Conservation (phyloP, 257 asterid species). For the Solanum pimpinellifolium region DNA sequence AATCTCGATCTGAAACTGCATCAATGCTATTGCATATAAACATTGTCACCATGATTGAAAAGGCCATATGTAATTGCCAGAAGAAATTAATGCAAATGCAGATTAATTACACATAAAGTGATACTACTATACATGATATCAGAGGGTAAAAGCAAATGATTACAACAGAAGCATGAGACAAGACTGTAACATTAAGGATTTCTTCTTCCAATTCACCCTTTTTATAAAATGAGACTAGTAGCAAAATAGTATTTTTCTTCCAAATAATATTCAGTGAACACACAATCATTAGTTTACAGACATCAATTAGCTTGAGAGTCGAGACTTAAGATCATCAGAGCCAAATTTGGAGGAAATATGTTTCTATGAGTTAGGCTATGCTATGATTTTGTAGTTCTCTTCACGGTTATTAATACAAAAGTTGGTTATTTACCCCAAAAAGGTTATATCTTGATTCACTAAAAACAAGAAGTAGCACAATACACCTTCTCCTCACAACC, state of each 20-base stretch:
- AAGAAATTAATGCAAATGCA: not conserved
- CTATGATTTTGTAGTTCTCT: not conserved
- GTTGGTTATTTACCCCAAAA: not conserved
- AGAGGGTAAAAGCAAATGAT: not conserved
- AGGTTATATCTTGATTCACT: not conserved
- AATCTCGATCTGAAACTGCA: slow-evolving; percentile 99
- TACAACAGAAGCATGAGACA: not conserved
- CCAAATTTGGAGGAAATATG: not conserved
- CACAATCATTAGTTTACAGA: not conserved
- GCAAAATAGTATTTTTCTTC: not conserved
- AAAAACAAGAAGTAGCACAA: not conserved
- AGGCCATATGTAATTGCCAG: not conserved
- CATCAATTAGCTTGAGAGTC: not conserved
- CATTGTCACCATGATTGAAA: slow-evolving; percentile 14
- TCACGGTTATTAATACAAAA: not conserved
- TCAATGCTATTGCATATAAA: slow-evolving; percentile 71
- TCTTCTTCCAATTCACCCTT: not conserved
- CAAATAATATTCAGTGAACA: not conserved
- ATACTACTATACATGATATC: not conserved
- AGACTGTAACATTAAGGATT: not conserved
- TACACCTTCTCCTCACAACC: not conserved
- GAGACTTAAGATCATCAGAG: not conserved
- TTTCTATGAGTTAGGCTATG: not conserved
- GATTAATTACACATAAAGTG: not conserved
- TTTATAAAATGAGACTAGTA: not conserved